These are phyloP conservation scores for Poronia punctata DNA, from an alignment of 495 filamentous ascomycete genomes.

Conservation along the genomic window DNA sequence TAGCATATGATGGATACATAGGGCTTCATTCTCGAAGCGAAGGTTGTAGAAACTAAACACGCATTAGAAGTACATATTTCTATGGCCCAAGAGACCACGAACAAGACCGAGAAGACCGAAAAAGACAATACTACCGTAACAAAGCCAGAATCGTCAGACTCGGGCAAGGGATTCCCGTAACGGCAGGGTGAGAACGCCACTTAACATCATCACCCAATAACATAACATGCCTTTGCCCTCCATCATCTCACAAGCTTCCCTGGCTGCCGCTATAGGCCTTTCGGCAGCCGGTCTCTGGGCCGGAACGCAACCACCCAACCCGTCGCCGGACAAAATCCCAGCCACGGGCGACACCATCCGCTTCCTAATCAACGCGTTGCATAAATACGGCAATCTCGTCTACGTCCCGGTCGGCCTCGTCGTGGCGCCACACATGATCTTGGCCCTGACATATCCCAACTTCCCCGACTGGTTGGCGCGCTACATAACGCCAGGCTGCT, in stretches of 20 bases:
- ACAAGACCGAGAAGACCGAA: no score
- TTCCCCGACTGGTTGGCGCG: background rate
- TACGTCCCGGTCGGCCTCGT: background rate
- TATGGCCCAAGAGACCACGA: no score
- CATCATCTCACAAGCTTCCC: background rate
- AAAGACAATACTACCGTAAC: no score
- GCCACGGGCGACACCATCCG: background rate
- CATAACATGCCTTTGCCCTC: background rate
- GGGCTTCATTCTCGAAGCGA: no score
- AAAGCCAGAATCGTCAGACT: no score
- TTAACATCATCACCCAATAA: background rate
- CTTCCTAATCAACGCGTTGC: background rate
- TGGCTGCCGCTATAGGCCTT: constrained; percentile 1
- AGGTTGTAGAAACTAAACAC: no score
- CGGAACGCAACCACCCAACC: background rate
- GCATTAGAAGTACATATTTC: no score
- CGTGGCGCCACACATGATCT: background rate
- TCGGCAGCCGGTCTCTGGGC: background rate
- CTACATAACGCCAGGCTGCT: background rate
- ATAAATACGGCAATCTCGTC: background rate
- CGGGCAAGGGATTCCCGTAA: no score
- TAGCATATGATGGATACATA: no score
- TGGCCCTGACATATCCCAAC: background rate
- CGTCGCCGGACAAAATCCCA: background rate
- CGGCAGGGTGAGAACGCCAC: background rate